phyloP scores from a whole-genome alignment of 768 basidiomycete species.

The Lentinula boryana region DNA sequence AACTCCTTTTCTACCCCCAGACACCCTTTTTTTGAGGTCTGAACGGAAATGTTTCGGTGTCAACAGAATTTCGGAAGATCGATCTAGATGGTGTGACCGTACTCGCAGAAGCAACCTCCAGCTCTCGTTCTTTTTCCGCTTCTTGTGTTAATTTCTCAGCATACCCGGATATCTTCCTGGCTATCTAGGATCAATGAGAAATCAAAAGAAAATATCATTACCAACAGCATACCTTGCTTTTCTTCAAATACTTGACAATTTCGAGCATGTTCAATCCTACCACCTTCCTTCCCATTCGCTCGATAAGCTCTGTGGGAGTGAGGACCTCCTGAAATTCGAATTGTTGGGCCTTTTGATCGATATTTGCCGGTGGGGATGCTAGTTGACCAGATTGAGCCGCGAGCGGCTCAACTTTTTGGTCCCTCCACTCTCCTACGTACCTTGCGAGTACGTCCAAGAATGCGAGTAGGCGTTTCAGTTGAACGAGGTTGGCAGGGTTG shows the following conservation, averaged over 20 bases:
- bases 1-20: constrained; percentile 26
- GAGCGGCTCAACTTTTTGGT: constrained; percentile 11
- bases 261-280: constrained; percentile 80
- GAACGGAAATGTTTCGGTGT: not conserved
- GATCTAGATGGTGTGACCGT: too few species aligned
- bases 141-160: constrained; percentile 47
- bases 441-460: constrained; percentile 67
- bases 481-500: constrained; percentile 63
- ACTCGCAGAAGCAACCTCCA: not conserved
- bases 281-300: constrained; percentile 58
- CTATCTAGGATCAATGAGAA: constrained; percentile 34
- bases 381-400: not conserved
- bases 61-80: not conserved
- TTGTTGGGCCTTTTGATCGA: not conserved
- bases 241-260: constrained; percentile 72
- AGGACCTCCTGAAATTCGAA: constrained; percentile 50
- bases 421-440: constrained; percentile 52
- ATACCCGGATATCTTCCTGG: constrained; percentile 83
- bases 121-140: constrained; percentile 17
- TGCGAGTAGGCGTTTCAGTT: constrained; percentile 71
- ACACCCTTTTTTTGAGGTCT: constrained; percentile 16
- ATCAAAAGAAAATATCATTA: not conserved
- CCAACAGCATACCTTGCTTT: constrained; percentile 64
- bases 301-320: constrained; percentile 59
- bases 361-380: not conserved